Evolutionary conservation across 2,329 filamentous ascomycete species (phyloP), one percentile per base, ranked within the genome.

Genomic region (Macrophomina pseudophaseolina): DNA sequence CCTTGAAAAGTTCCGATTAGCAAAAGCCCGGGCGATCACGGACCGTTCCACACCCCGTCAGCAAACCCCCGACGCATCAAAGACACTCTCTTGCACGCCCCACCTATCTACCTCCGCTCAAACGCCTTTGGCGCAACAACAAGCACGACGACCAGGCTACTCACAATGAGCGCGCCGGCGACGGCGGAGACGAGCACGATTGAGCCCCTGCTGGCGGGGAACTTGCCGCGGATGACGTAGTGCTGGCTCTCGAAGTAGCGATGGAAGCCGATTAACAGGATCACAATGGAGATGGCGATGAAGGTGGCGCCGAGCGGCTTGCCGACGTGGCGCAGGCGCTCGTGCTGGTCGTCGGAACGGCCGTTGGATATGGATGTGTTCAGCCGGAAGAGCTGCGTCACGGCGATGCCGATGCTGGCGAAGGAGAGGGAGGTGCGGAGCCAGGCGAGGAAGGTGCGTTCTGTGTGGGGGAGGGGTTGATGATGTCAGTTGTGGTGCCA

Each of bases 391-490:
- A 95, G 87, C 76, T 95, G 92, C 1, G 92, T 94, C 48, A 95
- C 86, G 51, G 91, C 92, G 68, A 95, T 91, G 66, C 92, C 92
- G 71, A 95, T 94, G 40, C 87, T 91, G 11, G 91, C 91, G 74
- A 95, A 95, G 30, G 90, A 88, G 42, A 95, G 85, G 2, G 90
- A 93, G 2, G 92, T 95, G 63, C 92, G 87, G 51, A 95, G 85
- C 92, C 92, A 95, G 65, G 92, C 92, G 38, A 95, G 86, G 78
- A 94, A 95, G 0, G 92, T 95, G 23, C 92, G 86, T 79, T 95
- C 92, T 93, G 71, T 58, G 66, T 54, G 30, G 23, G 23, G 23
- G 23, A 23, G 23, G 23, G 23, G 23, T 2, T 23, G 23, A 23
- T 23, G 23, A 23, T 23, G 23, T 23, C 3, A 23, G 23, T 23